A percentile compares a stretch with the other conserved stretches of the same genome.
phyloP scores from a whole-genome alignment of 257 asterid genomes.

The Knoxia roxburghii region DNA sequence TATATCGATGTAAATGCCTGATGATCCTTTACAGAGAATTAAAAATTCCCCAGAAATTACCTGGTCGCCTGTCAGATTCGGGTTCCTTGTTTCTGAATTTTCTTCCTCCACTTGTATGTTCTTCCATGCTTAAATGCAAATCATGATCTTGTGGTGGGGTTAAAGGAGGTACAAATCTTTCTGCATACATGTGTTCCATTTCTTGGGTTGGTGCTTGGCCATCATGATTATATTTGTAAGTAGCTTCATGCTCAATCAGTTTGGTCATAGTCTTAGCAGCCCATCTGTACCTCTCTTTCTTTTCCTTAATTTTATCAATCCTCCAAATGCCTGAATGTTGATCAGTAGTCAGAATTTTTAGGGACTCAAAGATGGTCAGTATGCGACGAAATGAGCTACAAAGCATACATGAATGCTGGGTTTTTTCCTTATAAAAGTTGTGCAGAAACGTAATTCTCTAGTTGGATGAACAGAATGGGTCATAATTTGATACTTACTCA shows the following conservation, averaged over 20 bases:
- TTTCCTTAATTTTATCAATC: constrained; percentile 26
- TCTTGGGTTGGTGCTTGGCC: constrained; percentile 26
- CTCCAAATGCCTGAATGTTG: constrained; percentile 28
- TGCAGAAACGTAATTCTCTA: no score
- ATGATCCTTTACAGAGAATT: background rate
- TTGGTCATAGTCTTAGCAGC: constrained; percentile 28
- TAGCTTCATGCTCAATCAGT: constrained; percentile 22
- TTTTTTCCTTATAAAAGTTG: no score
- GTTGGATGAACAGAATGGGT: no score
- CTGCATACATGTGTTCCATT: background rate
- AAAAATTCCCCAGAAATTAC: background rate
- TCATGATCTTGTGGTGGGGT: background rate
- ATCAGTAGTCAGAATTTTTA: background rate
- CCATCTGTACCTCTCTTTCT: constrained; percentile 22
- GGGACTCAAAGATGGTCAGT: no score
- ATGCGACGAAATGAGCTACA: no score
- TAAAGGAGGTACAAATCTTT: constrained; percentile 5
- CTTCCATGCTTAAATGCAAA: background rate
- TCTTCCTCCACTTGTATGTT: background rate
- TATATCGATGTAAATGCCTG: background rate
- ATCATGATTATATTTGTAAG: constrained; percentile 23
- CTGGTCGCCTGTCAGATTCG: constrained; percentile 6
- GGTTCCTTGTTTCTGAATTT: background rate
- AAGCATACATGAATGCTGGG: no score
- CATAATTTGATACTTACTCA: constrained; percentile 18